These are phyloP conservation scores for Porphyrellus cyaneotinctus DNA, from an alignment of 768 basidiomycete species.

Conservation along the genomic window DNA sequence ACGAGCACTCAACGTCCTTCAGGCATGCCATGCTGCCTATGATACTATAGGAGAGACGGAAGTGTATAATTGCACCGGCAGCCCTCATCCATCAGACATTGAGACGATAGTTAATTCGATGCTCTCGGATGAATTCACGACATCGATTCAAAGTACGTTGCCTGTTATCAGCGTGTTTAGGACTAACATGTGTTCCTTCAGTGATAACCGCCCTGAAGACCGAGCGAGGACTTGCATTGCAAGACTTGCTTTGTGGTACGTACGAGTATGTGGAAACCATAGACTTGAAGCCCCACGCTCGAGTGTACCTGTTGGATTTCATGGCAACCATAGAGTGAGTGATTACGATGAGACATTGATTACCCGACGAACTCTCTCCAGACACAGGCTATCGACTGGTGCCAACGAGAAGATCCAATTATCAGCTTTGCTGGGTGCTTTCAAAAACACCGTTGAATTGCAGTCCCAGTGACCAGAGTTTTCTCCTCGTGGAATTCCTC, in stretches of 20 bases:
- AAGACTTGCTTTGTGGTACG: conserved; percentile 88
- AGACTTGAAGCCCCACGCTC: conserved; percentile 80
- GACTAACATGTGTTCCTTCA: conserved; percentile 30
- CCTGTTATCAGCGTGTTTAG: neutral
- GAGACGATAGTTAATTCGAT: conserved; percentile 91
- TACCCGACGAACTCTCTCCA: conserved; percentile 29
- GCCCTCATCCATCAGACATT: conserved; percentile 92
- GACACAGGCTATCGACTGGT: conserved; percentile 88
- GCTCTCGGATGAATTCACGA: conserved; percentile 94
- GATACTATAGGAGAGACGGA: conserved; percentile 84
- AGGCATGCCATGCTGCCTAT: conserved; percentile 98
- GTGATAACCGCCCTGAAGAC: conserved; percentile 86
- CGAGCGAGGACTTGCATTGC: conserved; percentile 90
- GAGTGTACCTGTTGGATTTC: conserved; percentile 88
- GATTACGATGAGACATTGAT: neutral
- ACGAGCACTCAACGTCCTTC: conserved; percentile 89
- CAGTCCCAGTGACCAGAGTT: conserved; percentile 39
- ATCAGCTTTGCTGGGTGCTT: conserved; percentile 84
- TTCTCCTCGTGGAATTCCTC: neutral
- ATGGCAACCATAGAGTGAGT: conserved; percentile 94
- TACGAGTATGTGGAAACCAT: conserved; percentile 88
- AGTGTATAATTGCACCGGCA: conserved; percentile 95
- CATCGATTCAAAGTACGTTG: conserved; percentile 71
- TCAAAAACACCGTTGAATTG: conserved; percentile 89
- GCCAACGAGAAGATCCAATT: conserved; percentile 93